Conservation (phyloP, 345 rosid species). For the Aethionema arabicum region DNA sequence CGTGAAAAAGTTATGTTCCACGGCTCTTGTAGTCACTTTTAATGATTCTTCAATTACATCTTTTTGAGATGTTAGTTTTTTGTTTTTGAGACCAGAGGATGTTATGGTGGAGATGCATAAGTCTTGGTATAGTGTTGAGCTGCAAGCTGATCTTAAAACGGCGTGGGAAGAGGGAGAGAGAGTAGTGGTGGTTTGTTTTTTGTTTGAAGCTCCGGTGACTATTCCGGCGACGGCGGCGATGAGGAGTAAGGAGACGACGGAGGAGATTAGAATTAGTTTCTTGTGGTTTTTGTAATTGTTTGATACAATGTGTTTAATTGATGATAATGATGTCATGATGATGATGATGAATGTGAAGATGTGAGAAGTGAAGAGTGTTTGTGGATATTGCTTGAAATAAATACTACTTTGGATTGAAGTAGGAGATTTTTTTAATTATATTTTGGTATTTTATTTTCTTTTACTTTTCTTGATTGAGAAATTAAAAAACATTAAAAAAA, state of each 20-base stretch:
- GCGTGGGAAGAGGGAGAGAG: constrained; percentile 50
- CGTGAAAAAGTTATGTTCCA: constrained; percentile 47
- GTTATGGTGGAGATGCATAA: constrained; percentile 69
- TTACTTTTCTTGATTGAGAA: constrained; percentile 25
- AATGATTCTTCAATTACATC: constrained; percentile 57
- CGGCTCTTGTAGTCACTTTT: constrained; percentile 51
- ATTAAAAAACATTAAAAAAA: no score
- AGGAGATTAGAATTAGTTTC: constrained; percentile 25
- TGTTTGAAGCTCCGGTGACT: constrained; percentile 31
- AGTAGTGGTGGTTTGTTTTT: constrained; percentile 18
- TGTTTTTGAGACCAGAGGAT: constrained; percentile 27
- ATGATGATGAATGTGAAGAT: constrained; percentile 21
- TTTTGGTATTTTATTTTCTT: neutral
- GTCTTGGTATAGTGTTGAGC: constrained; percentile 62
- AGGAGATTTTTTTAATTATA: neutral
- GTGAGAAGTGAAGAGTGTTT: constrained; percentile 19
- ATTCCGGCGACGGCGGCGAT: constrained; percentile 32
- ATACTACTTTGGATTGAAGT: neutral
- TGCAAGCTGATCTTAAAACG: constrained; percentile 60
- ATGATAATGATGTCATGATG: constrained; percentile 19
- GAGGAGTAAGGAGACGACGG: constrained; percentile 24
- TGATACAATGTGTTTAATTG: constrained; percentile 30
- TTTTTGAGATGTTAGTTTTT: constrained; percentile 42
- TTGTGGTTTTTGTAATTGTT: constrained; percentile 31
- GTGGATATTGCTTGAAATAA: constrained; percentile 26